phyloP scores from a whole-genome alignment of 164 flowering plant species.

The Akebia trifoliata region DNA sequence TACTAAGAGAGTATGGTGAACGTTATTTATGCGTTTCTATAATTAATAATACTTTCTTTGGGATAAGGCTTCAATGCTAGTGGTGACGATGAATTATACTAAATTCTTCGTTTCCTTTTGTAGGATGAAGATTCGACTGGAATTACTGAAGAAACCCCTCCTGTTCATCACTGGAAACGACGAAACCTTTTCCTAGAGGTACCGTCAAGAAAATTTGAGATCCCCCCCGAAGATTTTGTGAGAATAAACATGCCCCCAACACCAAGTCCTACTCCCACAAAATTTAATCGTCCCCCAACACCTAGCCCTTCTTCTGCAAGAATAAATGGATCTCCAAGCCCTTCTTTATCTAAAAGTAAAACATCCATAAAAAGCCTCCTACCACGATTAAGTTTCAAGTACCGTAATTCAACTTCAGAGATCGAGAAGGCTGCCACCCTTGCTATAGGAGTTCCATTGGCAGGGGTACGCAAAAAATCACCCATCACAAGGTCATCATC shows the following conservation, averaged over 20 bases:
- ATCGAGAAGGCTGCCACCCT: constrained; percentile 62
- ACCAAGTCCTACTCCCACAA: constrained; percentile 41
- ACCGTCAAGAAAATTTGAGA: constrained; percentile 35
- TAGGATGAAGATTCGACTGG: constrained; percentile 34
- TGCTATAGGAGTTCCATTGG: constrained; percentile 45
- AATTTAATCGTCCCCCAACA: constrained; percentile 40
- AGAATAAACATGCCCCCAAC: constrained; percentile 43
- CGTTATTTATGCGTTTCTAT: no score
- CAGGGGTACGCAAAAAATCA: constrained; percentile 28
- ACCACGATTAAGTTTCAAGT: constrained; percentile 70
- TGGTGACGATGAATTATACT: no score
- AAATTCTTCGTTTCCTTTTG: constrained; percentile 10
- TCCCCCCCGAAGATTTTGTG: constrained; percentile 28
- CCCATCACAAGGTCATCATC: constrained; percentile 50
- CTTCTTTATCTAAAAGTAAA: constrained; percentile 44
- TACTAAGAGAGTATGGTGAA: no score
- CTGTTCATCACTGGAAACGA: constrained; percentile 20
- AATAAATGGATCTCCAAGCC: constrained; percentile 34
- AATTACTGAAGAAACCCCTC: constrained; percentile 34
- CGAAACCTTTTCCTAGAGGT: constrained; percentile 36
- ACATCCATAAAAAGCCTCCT: constrained; percentile 47
- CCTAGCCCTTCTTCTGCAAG: constrained; percentile 44
- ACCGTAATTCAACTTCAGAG: constrained; percentile 38
- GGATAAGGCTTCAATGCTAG: no score
- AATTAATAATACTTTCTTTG: no score